These are phyloP conservation scores for Pisolithus marmoratus DNA, from an alignment of 768 basidiomycete species.

Conservation along the genomic window DNA sequence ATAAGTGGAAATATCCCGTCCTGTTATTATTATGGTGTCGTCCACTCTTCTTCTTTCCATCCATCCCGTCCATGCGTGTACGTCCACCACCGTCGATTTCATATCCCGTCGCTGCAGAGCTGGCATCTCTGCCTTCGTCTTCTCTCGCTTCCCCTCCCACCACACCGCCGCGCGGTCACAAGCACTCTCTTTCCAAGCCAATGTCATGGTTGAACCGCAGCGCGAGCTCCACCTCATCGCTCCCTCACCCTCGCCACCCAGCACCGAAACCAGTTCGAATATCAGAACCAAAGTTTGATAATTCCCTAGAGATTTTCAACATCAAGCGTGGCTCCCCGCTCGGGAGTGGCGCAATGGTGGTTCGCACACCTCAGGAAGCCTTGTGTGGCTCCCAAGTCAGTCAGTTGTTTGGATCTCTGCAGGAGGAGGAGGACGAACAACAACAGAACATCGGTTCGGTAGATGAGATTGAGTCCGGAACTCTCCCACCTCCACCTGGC, in stretches of 20 bases:
- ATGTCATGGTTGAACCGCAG: slow-evolving; percentile 40
- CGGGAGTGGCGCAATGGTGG: slow-evolving; percentile 70
- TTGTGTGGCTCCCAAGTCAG: slow-evolving; percentile 32
- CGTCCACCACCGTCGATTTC: slow-evolving; percentile 12
- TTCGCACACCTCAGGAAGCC: slow-evolving; percentile 77
- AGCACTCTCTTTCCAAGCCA: slow-evolving; percentile 35
- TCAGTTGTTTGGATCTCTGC: slow-evolving; percentile 2
- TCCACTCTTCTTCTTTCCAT: neutral
- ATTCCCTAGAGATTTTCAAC: slow-evolving; percentile 27
- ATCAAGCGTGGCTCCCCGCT: slow-evolving; percentile 42
- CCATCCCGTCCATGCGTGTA: slow-evolving; percentile 16
- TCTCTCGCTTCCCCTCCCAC: slow-evolving; percentile 24
- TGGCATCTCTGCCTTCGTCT: slow-evolving; percentile 17
- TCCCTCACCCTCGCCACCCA: slow-evolving; percentile 18
- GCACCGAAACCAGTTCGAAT: slow-evolving; percentile 36
- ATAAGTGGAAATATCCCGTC: slow-evolving; percentile 11
- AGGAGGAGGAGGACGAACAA: slow-evolving; percentile 9
- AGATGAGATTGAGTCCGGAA: slow-evolving; percentile 13
- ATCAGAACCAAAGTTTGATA: slow-evolving; percentile 38
- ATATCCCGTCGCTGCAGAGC: slow-evolving; percentile 17
- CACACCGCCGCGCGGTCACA: slow-evolving; percentile 25
- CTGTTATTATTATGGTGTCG: neutral
- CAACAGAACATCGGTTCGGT: slow-evolving; percentile 7
- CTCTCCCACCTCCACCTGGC: slow-evolving; percentile 28
- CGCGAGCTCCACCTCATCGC: slow-evolving; percentile 29